phyloP scores from a whole-genome alignment of 2,329 filamentous ascomycete genomes.

The Verticillium nonalfalfae region DNA sequence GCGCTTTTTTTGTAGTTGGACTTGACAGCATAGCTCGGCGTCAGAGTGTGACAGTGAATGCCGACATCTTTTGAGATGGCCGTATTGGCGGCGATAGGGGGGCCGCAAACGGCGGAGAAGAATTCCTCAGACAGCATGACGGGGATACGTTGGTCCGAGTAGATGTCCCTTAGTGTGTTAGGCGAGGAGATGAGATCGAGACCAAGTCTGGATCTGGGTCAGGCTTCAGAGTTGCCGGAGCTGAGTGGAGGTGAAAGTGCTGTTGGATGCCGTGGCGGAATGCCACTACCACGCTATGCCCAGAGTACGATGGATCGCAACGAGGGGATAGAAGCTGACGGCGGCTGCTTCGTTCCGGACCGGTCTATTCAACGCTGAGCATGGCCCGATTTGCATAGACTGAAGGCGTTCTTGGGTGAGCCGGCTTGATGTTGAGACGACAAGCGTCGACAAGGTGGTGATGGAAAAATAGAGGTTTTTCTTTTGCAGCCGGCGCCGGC shows the following conservation, averaged over 20 bases:
- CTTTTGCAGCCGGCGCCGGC: neutral
- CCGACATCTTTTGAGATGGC: slow-evolving; percentile 71
- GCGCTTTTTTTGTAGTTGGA: slow-evolving; percentile 88
- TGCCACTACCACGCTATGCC: neutral
- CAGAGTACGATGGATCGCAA: neutral
- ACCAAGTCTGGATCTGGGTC: neutral
- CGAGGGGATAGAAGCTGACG: neutral
- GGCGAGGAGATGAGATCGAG: neutral
- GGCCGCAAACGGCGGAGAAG: slow-evolving; percentile 51
- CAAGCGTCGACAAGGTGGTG: neutral
- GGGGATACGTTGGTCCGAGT: too few relatives aligned
- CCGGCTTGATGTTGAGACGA: neutral
- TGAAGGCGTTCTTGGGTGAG: neutral
- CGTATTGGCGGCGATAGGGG: slow-evolving; percentile 54
- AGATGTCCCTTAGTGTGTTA: neutral
- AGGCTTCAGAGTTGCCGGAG: neutral
- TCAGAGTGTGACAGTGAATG: slow-evolving; percentile 78
- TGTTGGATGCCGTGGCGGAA: neutral
- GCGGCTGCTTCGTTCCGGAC: neutral
- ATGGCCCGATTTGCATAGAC: neutral
- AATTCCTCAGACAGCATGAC: slow-evolving; percentile 55
- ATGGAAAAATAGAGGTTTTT: slow-evolving; percentile 1
- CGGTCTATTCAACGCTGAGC: neutral
- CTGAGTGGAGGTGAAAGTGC: neutral
- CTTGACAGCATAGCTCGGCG: slow-evolving; percentile 69